A percentile compares a stretch with the other conserved stretches of the same genome.
These are phyloP conservation scores for Anthostomella pinea DNA, from an alignment of 2,329 filamentous ascomycete genomes.

Conservation along the genomic window DNA sequence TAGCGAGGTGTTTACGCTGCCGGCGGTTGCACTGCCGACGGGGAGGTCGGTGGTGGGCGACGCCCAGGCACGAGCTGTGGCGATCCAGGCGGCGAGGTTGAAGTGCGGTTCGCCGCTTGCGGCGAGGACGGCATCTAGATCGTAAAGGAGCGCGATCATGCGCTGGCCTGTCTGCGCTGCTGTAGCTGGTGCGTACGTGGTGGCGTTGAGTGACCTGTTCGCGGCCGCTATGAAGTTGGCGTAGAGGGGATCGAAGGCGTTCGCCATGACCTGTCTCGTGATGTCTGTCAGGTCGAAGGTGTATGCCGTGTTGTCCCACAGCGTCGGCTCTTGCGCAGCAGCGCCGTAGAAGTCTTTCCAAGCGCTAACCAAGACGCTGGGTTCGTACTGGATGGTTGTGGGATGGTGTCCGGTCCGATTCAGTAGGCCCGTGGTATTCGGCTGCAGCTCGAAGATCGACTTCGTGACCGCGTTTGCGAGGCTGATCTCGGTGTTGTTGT, in stretches of 20 bases:
- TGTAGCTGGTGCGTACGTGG: constrained; percentile 5
- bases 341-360: no score
- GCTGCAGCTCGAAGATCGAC: constrained; percentile 16
- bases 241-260: no score
- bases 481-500: constrained; percentile 19
- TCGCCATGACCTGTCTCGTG: no score
- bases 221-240: constrained; percentile 18
- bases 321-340: no score
- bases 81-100: constrained; percentile 14
- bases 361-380: no score
- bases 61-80: constrained; percentile 10
- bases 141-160: constrained; percentile 9
- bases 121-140: constrained; percentile 12
- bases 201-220: constrained; percentile 12
- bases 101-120: constrained; percentile 16
- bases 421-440: constrained; percentile 10
- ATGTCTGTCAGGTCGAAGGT: no score
- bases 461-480: constrained; percentile 17
- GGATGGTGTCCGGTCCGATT: no score
- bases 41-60: constrained; percentile 12
- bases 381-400: no score
- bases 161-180: constrained; percentile 4
- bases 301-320: no score
- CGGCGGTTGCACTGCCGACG: no score
- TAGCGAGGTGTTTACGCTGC: no score